These are phyloP conservation scores for Zea luxurians DNA, from an alignment of 176 grass and related monocot species.

Conservation along the genomic window DNA sequence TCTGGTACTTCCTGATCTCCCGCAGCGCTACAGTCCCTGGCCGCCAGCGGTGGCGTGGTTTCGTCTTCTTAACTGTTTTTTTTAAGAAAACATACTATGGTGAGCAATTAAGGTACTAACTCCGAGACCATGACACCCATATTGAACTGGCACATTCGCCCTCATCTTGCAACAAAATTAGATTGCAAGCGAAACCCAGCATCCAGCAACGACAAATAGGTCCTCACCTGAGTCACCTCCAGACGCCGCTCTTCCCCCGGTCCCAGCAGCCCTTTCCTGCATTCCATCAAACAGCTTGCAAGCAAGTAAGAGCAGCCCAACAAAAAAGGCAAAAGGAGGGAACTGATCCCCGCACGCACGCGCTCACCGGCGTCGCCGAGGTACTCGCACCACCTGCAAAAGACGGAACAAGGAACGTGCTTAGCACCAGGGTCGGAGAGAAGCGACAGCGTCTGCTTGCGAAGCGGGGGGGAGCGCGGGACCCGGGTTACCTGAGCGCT, in stretches of 20 bases:
- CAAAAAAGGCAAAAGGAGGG: no score
- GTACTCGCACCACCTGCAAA: slow-evolving; percentile 13
- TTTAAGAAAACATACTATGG: neutral
- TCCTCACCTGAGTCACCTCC: neutral
- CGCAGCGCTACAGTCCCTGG: slow-evolving; percentile 53
- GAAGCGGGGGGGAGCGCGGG: neutral
- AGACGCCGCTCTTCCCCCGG: neutral
- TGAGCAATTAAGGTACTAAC: neutral
- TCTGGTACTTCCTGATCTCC: slow-evolving; percentile 72
- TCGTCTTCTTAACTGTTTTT: slow-evolving; percentile 23
- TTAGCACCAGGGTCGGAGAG: neutral
- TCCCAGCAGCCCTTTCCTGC: slow-evolving; percentile 16
- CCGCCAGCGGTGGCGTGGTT: neutral
- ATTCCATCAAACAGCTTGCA: slow-evolving; percentile 45
- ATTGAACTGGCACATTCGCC: neutral
- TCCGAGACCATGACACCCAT: neutral
- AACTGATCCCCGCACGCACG: neutral
- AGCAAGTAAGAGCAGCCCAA: neutral
- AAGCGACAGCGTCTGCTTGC: no score
- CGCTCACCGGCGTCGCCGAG: neutral
- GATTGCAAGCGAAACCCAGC: neutral
- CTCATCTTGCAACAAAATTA: neutral
- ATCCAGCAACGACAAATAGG: neutral
- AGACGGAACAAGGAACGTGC: neutral
- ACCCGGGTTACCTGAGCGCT: neutral